A percentile compares a stretch with the other conserved stretches of the same genome.
Evolutionary conservation across 2,329 filamentous ascomycete genomes (phyloP).

Genomic region (Fonsecaea erecta): DNA sequence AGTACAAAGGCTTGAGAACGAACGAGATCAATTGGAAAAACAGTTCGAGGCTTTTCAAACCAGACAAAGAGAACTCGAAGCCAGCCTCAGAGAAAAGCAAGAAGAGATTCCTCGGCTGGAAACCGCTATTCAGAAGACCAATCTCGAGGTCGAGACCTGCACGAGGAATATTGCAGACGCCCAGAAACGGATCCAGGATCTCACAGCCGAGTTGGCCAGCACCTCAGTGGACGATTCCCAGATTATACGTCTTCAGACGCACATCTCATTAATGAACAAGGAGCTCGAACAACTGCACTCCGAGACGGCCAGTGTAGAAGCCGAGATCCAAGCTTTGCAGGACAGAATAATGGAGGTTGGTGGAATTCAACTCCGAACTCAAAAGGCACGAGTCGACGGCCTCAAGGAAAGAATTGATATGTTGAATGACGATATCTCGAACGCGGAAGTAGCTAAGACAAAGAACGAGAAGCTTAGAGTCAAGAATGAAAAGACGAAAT

Average conservation of each 20-base stretch:
- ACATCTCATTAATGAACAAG: constrained; percentile 72
- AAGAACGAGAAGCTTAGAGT: constrained; percentile 91
- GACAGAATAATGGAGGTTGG: constrained; percentile 99
- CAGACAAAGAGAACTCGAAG: constrained; percentile 79
- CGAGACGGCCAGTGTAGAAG: constrained; percentile 88
- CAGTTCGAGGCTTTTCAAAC: constrained; percentile 85
- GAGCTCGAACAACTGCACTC: constrained; percentile 79
- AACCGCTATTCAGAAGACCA: constrained; percentile 88
- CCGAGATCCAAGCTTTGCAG: constrained; percentile 89
- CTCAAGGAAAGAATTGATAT: constrained; percentile 83
- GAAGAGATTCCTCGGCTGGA: constrained; percentile 82
- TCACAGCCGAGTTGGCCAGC: constrained; percentile 78
- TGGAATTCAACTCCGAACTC: constrained; percentile 85
- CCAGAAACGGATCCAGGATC: constrained; percentile 81
- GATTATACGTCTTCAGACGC: constrained; percentile 73
- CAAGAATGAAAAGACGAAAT: constrained; percentile 84
- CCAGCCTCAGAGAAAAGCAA: constrained; percentile 70
- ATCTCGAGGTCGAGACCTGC: constrained; percentile 84
- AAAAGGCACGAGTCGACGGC: constrained; percentile 88
- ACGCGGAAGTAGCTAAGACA: constrained; percentile 81
- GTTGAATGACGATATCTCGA: constrained; percentile 79
- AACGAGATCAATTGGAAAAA: constrained; percentile 82
- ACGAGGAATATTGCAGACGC: constrained; percentile 83
- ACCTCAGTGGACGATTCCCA: constrained; percentile 80
- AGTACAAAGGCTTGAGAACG: constrained; percentile 81